Conservation (phyloP, 768 basidiomycete genomes). For the Kwoniella pini region DNA sequence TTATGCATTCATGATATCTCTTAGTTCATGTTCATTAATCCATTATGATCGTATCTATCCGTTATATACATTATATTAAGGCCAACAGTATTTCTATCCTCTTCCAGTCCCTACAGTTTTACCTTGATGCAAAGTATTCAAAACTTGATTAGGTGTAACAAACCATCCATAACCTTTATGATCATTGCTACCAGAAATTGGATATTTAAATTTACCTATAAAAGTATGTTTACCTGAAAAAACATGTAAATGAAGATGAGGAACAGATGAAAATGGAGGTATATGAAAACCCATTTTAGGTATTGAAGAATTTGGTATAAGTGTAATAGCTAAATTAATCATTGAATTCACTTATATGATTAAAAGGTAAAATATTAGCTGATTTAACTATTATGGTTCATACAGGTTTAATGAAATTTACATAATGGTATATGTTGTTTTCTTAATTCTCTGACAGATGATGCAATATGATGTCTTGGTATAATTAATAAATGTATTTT, state of each 20-base stretch:
- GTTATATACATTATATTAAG: no score
- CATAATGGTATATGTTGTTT: slow-evolving; percentile 38
- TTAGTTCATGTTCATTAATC: neutral
- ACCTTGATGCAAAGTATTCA: slow-evolving; percentile 24
- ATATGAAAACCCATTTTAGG: slow-evolving; percentile 51
- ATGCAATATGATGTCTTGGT: slow-evolving; percentile 40
- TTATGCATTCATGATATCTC: neutral
- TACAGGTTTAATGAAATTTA: no score
- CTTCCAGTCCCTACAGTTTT: slow-evolving; percentile 27
- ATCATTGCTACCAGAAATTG: slow-evolving; percentile 7
- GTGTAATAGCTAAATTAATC: slow-evolving; percentile 20
- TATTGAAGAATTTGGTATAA: slow-evolving; percentile 6
- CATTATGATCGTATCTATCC: neutral
- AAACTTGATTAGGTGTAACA: slow-evolving; percentile 34
- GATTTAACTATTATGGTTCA: slow-evolving; percentile 7
- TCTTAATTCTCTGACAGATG: slow-evolving; percentile 37
- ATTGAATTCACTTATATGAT: slow-evolving; percentile 26
- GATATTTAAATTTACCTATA: slow-evolving; percentile 45
- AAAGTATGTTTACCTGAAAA: slow-evolving; percentile 36
- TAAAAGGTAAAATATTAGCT: neutral
- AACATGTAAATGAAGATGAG: slow-evolving; percentile 51
- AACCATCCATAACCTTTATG: slow-evolving; percentile 44
- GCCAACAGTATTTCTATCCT: no score
- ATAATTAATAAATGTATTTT: slow-evolving; percentile 47
- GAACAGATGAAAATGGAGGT: slow-evolving; percentile 53